Conservation (phyloP, 1,139 yeast genomes). For the Nakaseomyces uthaithaninus region DNA sequence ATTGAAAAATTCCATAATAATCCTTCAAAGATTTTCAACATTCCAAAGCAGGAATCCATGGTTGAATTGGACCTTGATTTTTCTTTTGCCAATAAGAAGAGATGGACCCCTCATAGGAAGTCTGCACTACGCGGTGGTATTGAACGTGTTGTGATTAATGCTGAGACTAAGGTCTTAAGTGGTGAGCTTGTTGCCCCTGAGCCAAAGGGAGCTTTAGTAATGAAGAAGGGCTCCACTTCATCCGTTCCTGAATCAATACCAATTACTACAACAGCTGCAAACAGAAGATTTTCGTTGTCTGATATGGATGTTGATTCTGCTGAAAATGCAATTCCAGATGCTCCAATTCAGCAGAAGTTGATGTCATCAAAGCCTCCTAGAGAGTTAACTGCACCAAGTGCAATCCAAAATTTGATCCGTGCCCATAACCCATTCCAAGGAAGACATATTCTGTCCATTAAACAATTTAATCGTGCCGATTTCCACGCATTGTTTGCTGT, state of each 20-base stretch:
- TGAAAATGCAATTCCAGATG: slow-evolving; percentile 54
- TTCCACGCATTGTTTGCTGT: slow-evolving; percentile 88
- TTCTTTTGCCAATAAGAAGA: slow-evolving; percentile 37
- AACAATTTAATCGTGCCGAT: slow-evolving; percentile 78
- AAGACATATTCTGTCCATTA: slow-evolving; percentile 79
- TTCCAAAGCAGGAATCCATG: slow-evolving; percentile 68
- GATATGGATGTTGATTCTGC: slow-evolving; percentile 36
- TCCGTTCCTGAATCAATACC: slow-evolving; percentile 23
- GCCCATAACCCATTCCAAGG: slow-evolving; percentile 81
- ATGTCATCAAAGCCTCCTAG: slow-evolving; percentile 67
- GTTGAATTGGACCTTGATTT: slow-evolving; percentile 79
- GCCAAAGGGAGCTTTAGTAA: slow-evolving; percentile 49
- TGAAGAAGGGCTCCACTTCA: slow-evolving; percentile 19
- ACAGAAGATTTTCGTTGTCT: slow-evolving; percentile 37
- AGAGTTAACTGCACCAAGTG: slow-evolving; percentile 68
- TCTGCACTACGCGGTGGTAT: slow-evolving; percentile 64
- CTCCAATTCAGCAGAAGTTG: slow-evolving; percentile 37
- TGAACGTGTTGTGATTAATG: slow-evolving; percentile 76
- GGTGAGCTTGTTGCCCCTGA: slow-evolving; percentile 55
- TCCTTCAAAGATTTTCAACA: slow-evolving; percentile 74
- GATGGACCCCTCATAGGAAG: slow-evolving; percentile 49
- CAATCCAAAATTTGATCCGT: slow-evolving; percentile 68
- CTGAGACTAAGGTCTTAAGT: slow-evolving; percentile 75
- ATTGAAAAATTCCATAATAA: slow-evolving; percentile 67
- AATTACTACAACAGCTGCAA: slow-evolving; percentile 24